phyloP scores from a whole-genome alignment of 768 basidiomycete genomes.

The Pilatotrama ljubarskyi region DNA sequence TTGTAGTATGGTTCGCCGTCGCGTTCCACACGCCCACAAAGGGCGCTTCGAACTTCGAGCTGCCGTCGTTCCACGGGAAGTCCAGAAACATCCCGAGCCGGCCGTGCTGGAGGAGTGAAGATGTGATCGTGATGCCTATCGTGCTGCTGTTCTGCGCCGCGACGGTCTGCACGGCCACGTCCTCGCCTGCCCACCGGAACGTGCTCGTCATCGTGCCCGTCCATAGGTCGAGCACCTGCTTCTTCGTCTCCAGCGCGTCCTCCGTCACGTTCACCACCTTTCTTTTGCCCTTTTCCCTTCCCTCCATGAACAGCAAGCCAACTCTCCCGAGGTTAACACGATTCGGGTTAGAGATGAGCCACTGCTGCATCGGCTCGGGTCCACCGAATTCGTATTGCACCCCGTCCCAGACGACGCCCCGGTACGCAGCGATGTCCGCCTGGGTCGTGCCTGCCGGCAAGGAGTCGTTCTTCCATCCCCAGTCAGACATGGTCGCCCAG shows the following conservation, averaged over 20 bases:
- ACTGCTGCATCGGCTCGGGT: slow-evolving; percentile 46
- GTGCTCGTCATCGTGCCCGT: slow-evolving; percentile 49
- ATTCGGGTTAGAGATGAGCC: slow-evolving; percentile 60
- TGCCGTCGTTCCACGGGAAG: slow-evolving; percentile 65
- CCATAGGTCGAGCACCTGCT: slow-evolving; percentile 56
- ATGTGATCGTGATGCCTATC: slow-evolving; percentile 43
- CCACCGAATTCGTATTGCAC: slow-evolving; percentile 56
- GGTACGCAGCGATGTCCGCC: slow-evolving; percentile 46
- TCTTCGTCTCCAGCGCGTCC: slow-evolving; percentile 35
- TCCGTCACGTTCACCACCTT: slow-evolving; percentile 37
- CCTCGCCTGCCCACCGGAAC: slow-evolving; percentile 40
- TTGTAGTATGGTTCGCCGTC: slow-evolving; percentile 50
- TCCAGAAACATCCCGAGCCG: slow-evolving; percentile 53
- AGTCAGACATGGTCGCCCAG: slow-evolving; percentile 55
- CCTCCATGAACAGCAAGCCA: slow-evolving; percentile 45
- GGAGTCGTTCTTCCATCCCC: slow-evolving; percentile 65
- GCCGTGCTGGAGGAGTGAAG: slow-evolving; percentile 40
- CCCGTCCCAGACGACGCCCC: slow-evolving; percentile 50
- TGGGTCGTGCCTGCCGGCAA: slow-evolving; percentile 45
- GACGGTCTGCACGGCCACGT: slow-evolving; percentile 41
- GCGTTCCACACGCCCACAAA: slow-evolving; percentile 56
- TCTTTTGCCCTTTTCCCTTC: slow-evolving; percentile 26
- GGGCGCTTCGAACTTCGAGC: slow-evolving; percentile 53
- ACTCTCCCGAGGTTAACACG: slow-evolving; percentile 55
- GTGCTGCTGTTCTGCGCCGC: slow-evolving; percentile 42